These are phyloP conservation scores for Coemansia sp. DNA, from an alignment of 192 early-diverging fungal genomes.

Conservation along the genomic window DNA sequence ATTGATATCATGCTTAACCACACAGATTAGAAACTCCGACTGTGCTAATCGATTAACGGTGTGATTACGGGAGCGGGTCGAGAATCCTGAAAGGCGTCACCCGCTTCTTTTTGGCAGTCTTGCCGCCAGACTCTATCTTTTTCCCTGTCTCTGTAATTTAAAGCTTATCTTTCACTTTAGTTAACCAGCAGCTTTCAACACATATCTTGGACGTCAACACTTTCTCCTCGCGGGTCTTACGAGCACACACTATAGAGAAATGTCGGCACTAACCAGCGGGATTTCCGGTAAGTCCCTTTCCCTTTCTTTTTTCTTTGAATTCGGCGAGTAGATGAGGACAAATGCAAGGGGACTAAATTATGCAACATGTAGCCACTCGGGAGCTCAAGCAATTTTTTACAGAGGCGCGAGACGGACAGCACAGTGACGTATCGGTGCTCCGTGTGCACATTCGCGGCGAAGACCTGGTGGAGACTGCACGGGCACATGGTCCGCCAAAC, in stretches of 20 bases:
- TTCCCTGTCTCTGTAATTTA: not conserved
- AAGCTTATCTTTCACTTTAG: not conserved
- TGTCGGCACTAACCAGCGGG: conserved; percentile 32
- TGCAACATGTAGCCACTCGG: conserved; percentile 25
- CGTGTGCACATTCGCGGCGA: conserved; percentile 49
- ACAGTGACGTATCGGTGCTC: conserved; percentile 29
- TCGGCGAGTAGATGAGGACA: no score
- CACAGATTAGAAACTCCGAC: no score
- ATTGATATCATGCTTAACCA: no score
- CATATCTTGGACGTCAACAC: no score
- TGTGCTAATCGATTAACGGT: no score
- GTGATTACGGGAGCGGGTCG: no score
- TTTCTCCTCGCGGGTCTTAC: not conserved
- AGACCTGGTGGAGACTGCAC: conserved; percentile 40
- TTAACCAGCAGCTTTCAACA: not conserved
- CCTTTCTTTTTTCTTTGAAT: no score
- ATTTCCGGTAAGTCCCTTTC: conserved; percentile 22
- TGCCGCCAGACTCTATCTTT: no score
- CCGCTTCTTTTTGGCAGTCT: no score
- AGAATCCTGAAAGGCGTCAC: no score
- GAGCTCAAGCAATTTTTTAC: conserved; percentile 48
- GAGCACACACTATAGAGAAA: conserved; percentile 2
- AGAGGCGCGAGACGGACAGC: conserved; percentile 44
- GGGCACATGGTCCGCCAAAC: conserved; percentile 39
- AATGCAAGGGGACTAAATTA: not conserved